phyloP scores from a whole-genome alignment of 345 rosid genomes.

The Triadica sebifera region DNA sequence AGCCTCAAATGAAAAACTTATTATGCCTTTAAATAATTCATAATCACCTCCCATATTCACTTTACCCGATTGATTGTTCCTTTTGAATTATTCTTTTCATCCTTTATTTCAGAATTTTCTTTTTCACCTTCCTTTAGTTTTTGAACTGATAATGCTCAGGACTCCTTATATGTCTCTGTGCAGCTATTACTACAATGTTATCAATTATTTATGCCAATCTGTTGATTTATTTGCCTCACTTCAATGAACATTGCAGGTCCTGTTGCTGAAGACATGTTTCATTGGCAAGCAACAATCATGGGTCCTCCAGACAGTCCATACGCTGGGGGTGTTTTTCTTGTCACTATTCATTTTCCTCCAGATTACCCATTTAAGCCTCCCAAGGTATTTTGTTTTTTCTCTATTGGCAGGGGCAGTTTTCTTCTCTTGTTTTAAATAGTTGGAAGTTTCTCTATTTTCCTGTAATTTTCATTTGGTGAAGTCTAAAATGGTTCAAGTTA shows the following conservation, averaged over 20 bases:
- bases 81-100: background rate
- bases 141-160: background rate
- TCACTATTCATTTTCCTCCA: conserved; percentile 35
- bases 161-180: background rate
- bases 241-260: conserved; percentile 23
- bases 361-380: conserved; percentile 38
- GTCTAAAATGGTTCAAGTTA: background rate
- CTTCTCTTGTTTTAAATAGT: too few species aligned
- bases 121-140: background rate
- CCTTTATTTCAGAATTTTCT: background rate
- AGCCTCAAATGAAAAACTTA: background rate
- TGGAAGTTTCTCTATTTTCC: background rate
- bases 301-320: conserved; percentile 37
- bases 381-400: conserved; percentile 18
- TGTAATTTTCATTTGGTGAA: background rate
- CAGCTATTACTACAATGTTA: background rate
- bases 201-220: background rate
- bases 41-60: background rate
- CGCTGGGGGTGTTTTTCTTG: conserved; percentile 34
- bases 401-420: background rate
- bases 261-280: conserved; percentile 37
- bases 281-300: conserved; percentile 38
- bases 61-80: background rate
- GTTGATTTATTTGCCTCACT: background rate
- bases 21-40: background rate